phyloP scores from a whole-genome alignment of 2,329 filamentous ascomycete genomes.

The Diaporthe vexans region DNA sequence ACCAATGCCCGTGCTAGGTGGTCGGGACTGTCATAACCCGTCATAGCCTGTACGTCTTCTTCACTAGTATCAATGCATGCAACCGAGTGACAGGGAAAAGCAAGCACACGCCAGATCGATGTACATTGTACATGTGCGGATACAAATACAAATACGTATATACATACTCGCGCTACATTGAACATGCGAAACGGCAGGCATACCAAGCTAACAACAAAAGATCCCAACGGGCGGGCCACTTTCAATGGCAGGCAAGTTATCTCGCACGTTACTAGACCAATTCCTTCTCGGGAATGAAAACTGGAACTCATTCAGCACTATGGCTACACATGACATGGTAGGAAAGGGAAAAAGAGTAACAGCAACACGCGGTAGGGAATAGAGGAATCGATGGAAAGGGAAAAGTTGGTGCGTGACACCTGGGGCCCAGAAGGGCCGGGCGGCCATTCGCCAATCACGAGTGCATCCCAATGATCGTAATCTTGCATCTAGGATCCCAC shows the following conservation, averaged over 20 bases:
- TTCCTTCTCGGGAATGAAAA: neutral
- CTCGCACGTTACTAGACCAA: neutral
- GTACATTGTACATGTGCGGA: neutral
- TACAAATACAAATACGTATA: too few relatives aligned
- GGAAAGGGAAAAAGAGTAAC: neutral
- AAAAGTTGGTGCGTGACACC: slow-evolving; percentile 26
- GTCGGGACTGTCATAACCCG: slow-evolving; percentile 19
- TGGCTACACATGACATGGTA: neutral
- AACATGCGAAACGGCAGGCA: neutral
- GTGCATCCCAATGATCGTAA: slow-evolving; percentile 40
- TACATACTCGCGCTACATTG: neutral
- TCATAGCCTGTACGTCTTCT: slow-evolving; percentile 16
- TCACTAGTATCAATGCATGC: slow-evolving; percentile 27
- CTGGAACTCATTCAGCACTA: neutral
- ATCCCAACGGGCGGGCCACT: neutral
- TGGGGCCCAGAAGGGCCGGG: slow-evolving; percentile 35
- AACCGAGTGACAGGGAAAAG: slow-evolving; percentile 22
- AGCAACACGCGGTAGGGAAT: neutral
- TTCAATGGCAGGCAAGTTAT: neutral
- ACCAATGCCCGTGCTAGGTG: slow-evolving; percentile 5
- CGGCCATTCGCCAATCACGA: slow-evolving; percentile 40
- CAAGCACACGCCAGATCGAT: neutral
- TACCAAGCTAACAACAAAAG: neutral
- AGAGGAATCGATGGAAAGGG: neutral
- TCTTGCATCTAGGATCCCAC: slow-evolving; percentile 40